A percentile compares a stretch with the other conserved stretches of the same genome.
Conservation (phyloP, 257 asterid genomes). For the Przewalskia tangutica region DNA sequence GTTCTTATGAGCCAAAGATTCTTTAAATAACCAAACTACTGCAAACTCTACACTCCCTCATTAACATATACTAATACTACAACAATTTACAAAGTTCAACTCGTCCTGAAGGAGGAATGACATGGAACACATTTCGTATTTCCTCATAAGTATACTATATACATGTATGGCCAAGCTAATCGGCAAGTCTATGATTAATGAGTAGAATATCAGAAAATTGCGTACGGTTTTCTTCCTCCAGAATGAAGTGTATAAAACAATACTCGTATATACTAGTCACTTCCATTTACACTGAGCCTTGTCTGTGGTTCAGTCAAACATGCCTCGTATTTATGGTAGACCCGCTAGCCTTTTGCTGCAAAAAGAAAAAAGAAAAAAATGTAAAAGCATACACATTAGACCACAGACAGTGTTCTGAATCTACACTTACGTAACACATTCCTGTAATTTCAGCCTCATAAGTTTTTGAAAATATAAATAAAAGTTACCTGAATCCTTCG, state of each 20-base stretch:
- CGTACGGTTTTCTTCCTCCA: neutral
- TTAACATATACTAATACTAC: neutral
- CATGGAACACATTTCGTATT: neutral
- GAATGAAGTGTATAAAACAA: neutral
- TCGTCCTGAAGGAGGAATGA: neutral
- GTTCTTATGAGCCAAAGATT: neutral
- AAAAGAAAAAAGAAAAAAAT: too few species aligned
- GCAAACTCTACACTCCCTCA: neutral
- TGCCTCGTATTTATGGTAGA: neutral
- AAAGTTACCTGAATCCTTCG: neutral
- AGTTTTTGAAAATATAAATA: neutral
- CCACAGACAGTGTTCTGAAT: neutral
- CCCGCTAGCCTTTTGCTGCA: neutral
- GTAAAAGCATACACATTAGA: neutral
- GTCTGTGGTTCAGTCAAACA: neutral
- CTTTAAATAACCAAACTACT: neutral
- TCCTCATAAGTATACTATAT: neutral
- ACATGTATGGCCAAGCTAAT: neutral
- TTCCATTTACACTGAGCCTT: neutral
- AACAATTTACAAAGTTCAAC: conserved; percentile 3
- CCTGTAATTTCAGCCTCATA: neutral
- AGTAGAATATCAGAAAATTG: neutral
- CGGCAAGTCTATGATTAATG: neutral
- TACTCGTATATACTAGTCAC: neutral
- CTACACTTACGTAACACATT: neutral